These are phyloP conservation scores for Volvariella surrecta DNA, from an alignment of 1,284 basidiomycete genomes.

Conservation along the genomic window DNA sequence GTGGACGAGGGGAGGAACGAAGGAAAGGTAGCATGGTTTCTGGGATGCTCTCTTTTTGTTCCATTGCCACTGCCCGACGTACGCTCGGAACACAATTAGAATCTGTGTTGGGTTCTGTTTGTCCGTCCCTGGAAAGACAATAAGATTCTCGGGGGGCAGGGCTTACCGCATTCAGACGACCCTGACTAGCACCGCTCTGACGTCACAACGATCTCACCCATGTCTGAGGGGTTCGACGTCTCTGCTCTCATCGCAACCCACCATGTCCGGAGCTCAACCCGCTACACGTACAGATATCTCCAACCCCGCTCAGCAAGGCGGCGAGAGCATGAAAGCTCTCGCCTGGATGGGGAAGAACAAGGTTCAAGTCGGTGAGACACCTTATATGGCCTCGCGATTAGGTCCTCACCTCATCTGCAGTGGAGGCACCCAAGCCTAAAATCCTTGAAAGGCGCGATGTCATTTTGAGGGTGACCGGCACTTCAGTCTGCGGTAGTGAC, in stretches of 20 bases:
- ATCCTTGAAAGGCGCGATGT: constrained; percentile 64
- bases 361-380: constrained; percentile 11
- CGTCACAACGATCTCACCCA: too few relatives aligned
- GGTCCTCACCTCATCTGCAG: constrained; percentile 34
- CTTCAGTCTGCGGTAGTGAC: constrained; percentile 65
- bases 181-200: too few relatives aligned
- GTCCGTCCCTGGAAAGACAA: not conserved
- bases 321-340: constrained; percentile 58
- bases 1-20: constrained; percentile 5
- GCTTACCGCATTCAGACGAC: too few relatives aligned
- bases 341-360: constrained; percentile 54
- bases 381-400: too few relatives aligned
- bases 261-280: too few relatives aligned
- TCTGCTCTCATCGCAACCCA: too few relatives aligned
- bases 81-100: not conserved
- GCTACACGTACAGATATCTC: too few relatives aligned
- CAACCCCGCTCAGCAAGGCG: constrained; percentile 27
- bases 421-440: constrained; percentile 57
- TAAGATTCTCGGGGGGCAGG: too few relatives aligned
- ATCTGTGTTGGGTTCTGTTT: not conserved
- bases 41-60: not conserved
- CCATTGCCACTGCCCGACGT: not conserved
- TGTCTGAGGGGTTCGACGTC: too few relatives aligned
- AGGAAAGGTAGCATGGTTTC: not conserved
- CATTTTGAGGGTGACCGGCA: constrained; percentile 60